These are phyloP conservation scores for Porcisia deanei DNA, from an alignment of 208 protist genomes.

Conservation along the genomic window DNA sequence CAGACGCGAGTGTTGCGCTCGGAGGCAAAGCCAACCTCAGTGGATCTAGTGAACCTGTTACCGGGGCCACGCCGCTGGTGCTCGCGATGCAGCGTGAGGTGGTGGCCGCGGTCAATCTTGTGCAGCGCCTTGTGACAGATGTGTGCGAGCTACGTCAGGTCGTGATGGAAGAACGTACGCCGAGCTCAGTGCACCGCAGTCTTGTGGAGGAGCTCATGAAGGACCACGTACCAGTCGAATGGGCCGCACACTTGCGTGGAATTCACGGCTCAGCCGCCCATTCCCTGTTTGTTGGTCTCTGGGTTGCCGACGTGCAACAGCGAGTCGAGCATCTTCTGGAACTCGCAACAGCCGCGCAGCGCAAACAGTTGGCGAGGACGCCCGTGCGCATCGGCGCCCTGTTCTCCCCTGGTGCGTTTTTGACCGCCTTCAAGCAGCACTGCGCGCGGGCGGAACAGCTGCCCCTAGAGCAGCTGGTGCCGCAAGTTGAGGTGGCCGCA, in stretches of 20 bases:
- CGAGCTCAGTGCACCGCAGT: conserved; percentile 85
- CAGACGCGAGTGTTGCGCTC: not conserved
- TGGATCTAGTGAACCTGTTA: not conserved
- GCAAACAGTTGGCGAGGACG: conserved; percentile 22
- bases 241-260: conserved; percentile 60
- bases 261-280: conserved; percentile 37
- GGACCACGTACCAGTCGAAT: conserved; percentile 85
- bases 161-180: conserved; percentile 72
- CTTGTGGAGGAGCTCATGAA: conserved; percentile 85
- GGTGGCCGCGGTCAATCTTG: conserved; percentile 45
- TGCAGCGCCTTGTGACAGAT: conserved; percentile 76
- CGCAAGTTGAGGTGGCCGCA: conserved; percentile 57
- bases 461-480: conserved; percentile 94
- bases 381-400: conserved; percentile 94
- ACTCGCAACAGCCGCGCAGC: conserved; percentile 45
- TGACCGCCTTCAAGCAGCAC: conserved; percentile 98
- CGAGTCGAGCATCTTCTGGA: conserved; percentile 59
- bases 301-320: conserved; percentile 62
- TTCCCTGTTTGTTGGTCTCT: conserved; percentile 52
- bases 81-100: conserved; percentile 93
- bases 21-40: not conserved
- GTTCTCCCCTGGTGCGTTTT: conserved; percentile 95
- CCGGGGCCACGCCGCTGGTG: conserved; percentile 74
- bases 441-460: conserved; percentile 77
- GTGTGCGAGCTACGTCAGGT: conserved; percentile 69